Evolutionary conservation across 1,139 yeast species (phyloP).

Genomic region (Lizanozyma gosingica): DNA sequence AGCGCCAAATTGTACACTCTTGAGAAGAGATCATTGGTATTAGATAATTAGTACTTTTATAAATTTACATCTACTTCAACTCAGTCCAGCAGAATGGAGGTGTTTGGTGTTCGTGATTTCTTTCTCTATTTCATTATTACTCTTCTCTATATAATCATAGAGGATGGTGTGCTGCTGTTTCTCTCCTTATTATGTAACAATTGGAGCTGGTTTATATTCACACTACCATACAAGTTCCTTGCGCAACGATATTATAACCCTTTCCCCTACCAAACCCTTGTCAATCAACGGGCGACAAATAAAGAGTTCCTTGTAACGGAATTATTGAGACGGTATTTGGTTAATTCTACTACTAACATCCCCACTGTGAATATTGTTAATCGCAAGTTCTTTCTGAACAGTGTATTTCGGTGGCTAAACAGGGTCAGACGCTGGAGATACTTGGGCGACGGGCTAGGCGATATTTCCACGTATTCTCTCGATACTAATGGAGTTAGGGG

Average conservation of each 20-base stretch:
- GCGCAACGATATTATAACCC: constrained; percentile 7
- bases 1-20: no score
- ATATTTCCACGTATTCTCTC: constrained; percentile 2
- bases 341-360: constrained; percentile 3
- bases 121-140: constrained; percentile 6
- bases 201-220: constrained; percentile 1
- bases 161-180: constrained; percentile 4
- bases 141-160: constrained; percentile 3
- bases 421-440: constrained; percentile 3
- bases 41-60: not conserved
- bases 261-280: constrained; percentile 7
- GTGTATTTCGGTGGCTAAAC: constrained; percentile 6
- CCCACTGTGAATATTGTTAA: constrained; percentile 2
- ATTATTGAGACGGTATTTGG: constrained; percentile 5
- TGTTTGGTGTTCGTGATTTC: constrained; percentile 7
- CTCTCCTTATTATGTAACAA: constrained; percentile 4
- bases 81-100: not conserved
- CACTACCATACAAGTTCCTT: constrained; percentile 5
- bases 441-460: constrained; percentile 10
- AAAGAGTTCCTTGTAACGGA: constrained; percentile 7
- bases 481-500: constrained; percentile 4
- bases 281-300: constrained; percentile 9
- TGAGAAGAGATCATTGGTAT: no score
- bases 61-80: no score
- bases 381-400: constrained; percentile 6